phyloP scores from a whole-genome alignment of 73 alveolate genomes.

The Paramecium octaurelia region DNA sequence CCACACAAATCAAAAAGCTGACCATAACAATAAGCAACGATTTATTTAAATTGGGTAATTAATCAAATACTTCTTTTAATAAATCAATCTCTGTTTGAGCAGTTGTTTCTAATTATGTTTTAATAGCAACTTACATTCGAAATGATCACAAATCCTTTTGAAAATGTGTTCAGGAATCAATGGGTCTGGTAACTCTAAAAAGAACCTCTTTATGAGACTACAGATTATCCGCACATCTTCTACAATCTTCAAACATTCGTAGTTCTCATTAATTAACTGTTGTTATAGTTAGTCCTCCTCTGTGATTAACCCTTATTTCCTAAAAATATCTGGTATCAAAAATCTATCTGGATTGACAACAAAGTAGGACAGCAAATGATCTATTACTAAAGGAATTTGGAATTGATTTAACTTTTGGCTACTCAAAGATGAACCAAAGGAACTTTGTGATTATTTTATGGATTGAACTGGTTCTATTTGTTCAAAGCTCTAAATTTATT shows the following conservation, averaged over 20 bases:
- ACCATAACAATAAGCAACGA: background rate
- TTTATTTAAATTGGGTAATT: background rate
- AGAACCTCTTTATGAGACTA: background rate
- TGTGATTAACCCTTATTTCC: background rate
- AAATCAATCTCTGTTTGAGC: background rate
- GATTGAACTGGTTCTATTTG: background rate
- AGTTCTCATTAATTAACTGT: background rate
- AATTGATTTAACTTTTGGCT: background rate
- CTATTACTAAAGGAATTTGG: background rate
- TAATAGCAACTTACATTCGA: background rate
- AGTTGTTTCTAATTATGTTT: background rate
- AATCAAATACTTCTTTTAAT: background rate
- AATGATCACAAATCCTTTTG: background rate
- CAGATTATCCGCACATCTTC: background rate
- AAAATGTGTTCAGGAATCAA: background rate
- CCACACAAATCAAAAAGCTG: background rate
- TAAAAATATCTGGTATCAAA: background rate
- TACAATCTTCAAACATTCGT: slow-evolving; percentile 8
- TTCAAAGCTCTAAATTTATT: background rate
- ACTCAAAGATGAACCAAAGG: background rate
- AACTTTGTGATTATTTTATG: background rate
- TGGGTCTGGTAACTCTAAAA: background rate
- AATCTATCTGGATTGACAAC: background rate
- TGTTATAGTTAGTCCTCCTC: background rate
- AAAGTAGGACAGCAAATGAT: background rate